Evolutionary conservation across 768 basidiomycete species (phyloP), one percentile per base, ranked within the genome.

Genomic region (Thelephora ganbajun): DNA sequence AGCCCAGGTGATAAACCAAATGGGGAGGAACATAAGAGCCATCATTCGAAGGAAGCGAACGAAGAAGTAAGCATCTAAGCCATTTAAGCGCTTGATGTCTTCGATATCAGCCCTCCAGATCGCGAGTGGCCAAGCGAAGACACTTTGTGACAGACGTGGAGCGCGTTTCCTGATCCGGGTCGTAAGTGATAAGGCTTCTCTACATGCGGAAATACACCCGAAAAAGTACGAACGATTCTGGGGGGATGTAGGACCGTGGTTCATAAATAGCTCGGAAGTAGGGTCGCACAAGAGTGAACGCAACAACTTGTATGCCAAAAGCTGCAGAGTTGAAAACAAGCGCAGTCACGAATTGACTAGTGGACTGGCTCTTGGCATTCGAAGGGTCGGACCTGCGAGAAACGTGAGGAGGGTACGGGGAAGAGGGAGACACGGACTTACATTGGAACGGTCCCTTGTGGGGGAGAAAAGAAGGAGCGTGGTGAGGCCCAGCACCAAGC

Each of bases 31-130:
- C 20, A 92, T 66, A 53, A 80, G 75, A 44, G 79, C 61, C 77
- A 96, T 84, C 71, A 97, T 80, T 44, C 82, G 77, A 23, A 88
- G 69, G 62, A 87, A 97, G 46, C 90, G 83, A 41, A 96, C 81
- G 56, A 86, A 99, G 59, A 93, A 82, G 66, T 94, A 99, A 13
- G 91, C 86, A 60, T 98, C 94, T 49, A 85, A 69, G 22, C 90
- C 90, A 52, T 91, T 92, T 37, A 74, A 71, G 37, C 67, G 66
- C 50, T 78, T 72, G 49, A 88, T 77, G 19, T 69, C 71, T 23
- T 64, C 64, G 56, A 80, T 77, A 57, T 89, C 74, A 2, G 80
- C 71, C 2, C 67, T 69, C 63, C 66, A 79, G 16, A 92, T 62
- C 0, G 76, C 69, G 16, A 73, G 50, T 1, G 84, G 82, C 89